Evolutionary conservation across 345 rosid genomes (phyloP), one percentile per base, ranked within the genome.

Genomic region (Salix arbutifolia): DNA sequence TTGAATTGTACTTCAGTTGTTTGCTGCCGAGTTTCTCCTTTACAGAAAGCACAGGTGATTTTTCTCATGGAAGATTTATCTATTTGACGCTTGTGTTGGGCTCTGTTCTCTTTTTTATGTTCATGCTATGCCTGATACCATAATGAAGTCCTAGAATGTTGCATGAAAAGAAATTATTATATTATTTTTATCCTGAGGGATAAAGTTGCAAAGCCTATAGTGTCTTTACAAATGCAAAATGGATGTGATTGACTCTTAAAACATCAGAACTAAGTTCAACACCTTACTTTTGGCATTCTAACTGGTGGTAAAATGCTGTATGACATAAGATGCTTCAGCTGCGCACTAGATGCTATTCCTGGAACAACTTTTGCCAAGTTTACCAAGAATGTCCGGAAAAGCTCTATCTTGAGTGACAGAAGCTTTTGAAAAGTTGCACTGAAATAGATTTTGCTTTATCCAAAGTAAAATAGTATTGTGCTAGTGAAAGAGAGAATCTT

Each of bases 21-120:
- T 79, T 96, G 99, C 86, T 96, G 99, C 77, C 94, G 99, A 72
- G 99, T 96, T 80, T 96, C 99, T 81, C 99, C 99, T 50, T 83
- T 96, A 72, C 99, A 96, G 88, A 96, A 96, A 85, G 99, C 99
- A 71, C 99, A 96, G 97, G 99, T 96, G 72, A 78, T 42, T 76
- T 80, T 67, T 58, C 46, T 70, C 18, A 14, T 73, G 72, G 77
- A 72, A 44, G 26, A 25, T 56, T 40, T 71, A 46, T 83, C 71
- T 42, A 38, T 72, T 78, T 68, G 33, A 31, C 4, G 8, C 6
- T 56, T 76, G 56, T 67, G 53, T 37, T 76, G 37, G 33, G 31
- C 8, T 31, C 25, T 66, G 40, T 8, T 76, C 30, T 75, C 30
- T 69, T 69, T 37, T 60, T 1, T 31, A 28, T 40, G 44, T 70